A percentile compares a stretch with the other conserved stretches of the same genome.
phyloP scores from a whole-genome alignment of 768 basidiomycete genomes.

The Podaxis mareebaensis region DNA sequence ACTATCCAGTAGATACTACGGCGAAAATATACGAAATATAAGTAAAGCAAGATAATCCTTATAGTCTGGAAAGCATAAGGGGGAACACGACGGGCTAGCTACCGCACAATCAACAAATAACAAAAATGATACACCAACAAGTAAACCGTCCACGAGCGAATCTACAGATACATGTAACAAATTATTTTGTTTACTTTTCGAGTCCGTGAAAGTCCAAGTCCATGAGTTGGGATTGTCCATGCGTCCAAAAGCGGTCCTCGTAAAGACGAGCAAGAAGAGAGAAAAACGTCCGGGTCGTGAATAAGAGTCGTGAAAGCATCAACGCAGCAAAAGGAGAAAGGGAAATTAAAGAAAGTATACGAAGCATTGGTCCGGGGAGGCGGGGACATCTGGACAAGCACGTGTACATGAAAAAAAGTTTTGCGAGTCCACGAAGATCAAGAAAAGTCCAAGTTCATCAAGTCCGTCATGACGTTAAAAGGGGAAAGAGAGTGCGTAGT shows the following conservation, averaged over 20 bases:
- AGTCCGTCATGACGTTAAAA: constrained; percentile 20
- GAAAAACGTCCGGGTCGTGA: background rate
- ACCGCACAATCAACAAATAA: background rate
- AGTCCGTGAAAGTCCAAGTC: constrained; percentile 14
- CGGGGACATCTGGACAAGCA: background rate
- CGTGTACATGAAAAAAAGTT: constrained; percentile 7
- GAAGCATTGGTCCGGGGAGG: background rate
- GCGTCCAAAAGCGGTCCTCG: constrained; percentile 7
- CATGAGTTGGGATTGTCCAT: constrained; percentile 1
- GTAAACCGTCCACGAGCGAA: constrained; percentile 14
- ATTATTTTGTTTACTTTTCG: constrained; percentile 17
- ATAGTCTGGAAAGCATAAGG: constrained; percentile 6
- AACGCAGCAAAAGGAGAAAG: background rate
- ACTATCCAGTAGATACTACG: constrained; percentile 16
- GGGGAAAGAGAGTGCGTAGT: constrained; percentile 15
- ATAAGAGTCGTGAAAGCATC: constrained; percentile 12
- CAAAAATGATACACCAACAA: constrained; percentile 16
- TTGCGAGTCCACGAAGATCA: constrained; percentile 12
- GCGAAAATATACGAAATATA: constrained; percentile 11
- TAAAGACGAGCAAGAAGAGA: constrained; percentile 11
- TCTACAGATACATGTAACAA: constrained; percentile 17
- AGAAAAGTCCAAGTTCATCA: constrained; percentile 2
- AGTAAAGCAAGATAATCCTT: constrained; percentile 11
- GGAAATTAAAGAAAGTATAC: constrained; percentile 9
- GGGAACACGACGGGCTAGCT: background rate